These are phyloP conservation scores for Croton laevigatus DNA, from an alignment of 441 rosid genomes.

Conservation along the genomic window DNA sequence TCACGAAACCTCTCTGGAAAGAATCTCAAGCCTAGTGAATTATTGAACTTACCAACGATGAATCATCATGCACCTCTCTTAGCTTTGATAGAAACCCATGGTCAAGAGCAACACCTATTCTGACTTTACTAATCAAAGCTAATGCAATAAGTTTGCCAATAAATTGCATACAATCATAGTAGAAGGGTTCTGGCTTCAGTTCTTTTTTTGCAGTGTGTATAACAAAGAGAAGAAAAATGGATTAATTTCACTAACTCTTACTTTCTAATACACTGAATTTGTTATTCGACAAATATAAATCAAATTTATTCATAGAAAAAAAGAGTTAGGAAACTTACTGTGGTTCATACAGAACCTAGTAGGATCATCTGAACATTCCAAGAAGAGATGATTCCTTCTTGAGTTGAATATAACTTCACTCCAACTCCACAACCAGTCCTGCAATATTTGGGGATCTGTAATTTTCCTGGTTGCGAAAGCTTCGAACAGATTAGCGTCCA, in stretches of 20 bases:
- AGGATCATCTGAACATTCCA: conserved; percentile 42
- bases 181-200: neutral
- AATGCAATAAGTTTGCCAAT: neutral
- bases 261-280: too few relatives aligned
- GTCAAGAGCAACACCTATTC: too few relatives aligned
- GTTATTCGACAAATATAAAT: too few relatives aligned
- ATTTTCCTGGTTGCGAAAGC: neutral
- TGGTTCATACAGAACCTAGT: conserved; percentile 76
- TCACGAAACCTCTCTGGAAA: too few relatives aligned
- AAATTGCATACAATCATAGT: neutral
- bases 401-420: neutral
- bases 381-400: neutral
- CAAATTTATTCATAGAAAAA: too few relatives aligned
- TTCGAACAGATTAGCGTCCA: neutral
- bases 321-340: conserved; percentile 18
- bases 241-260: too few relatives aligned
- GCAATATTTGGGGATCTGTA: neutral
- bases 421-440: neutral
- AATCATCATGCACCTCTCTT: too few relatives aligned
- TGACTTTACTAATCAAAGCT: too few relatives aligned
- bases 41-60: too few relatives aligned
- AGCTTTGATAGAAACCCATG: too few relatives aligned
- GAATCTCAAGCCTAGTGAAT: too few relatives aligned
- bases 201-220: neutral
- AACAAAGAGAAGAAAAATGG: too few relatives aligned